Base-by-base conservation (phyloP, 2,329 filamentous ascomycete species). In the Aspergillus sclerotialis region DNA sequence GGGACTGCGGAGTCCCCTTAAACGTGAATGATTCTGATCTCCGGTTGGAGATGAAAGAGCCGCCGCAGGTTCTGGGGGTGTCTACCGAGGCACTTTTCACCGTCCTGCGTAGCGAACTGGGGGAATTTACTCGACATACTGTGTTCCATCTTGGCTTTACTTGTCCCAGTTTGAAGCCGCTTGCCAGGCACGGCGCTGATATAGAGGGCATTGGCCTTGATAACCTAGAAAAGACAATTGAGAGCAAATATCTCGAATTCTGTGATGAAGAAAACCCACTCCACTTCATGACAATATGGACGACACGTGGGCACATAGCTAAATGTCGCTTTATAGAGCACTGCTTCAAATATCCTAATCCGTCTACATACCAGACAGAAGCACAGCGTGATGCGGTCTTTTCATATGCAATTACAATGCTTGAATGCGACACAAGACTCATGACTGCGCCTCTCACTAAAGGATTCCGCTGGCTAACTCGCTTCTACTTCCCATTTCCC, bases 21-120 rank as follows among this genome's bases (percentile, higher is more conserved):
- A 60, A 60, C 17, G 41, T 48, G 3, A 56, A 59, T 15, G 56
- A 61, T 32, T 64, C 56, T 36, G 65, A 68, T 23, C 50, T 69
- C 4, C 23, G 23, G 3, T 4, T n/a, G n/a, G 23, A 24, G 8
- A 24, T 24, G 4, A 24, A 24, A 24, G 23, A 9, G 8, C n/a
- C n/a, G 23, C 23, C 23, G 23, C 3, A 3, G 8, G 30, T 21
- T 5, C 31, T 37, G 17, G 31, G 30, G 5, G 30, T 30, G 35
- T n/a, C 25, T 5, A 42, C 37, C 2, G 44, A 47, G 21, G 30
- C 35, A 9, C 16, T 45, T 2, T 47, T 47, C n/a, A 14, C 30
- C 4, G 32, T 42, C 2, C 14, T 45, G 10, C 39, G 44, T 12
- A 35, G 37, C 19, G 36, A 40, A n/a, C 10, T 45, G 4, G 36